phyloP scores from a whole-genome alignment of 2,329 filamentous ascomycete genomes.

The Juglanconis sp. region DNA sequence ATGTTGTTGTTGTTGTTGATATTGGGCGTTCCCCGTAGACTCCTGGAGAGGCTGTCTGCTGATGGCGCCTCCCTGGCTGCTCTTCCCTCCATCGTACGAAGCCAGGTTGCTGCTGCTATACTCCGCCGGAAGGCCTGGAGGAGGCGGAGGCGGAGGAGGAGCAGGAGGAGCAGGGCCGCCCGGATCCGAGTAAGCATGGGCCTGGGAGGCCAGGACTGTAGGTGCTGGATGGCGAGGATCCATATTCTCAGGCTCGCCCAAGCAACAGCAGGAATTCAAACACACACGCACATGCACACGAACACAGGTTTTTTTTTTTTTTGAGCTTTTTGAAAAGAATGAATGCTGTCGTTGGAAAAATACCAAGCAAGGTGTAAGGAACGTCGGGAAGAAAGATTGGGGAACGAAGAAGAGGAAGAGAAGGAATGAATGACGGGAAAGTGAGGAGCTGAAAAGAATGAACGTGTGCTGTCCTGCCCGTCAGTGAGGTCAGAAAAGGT shows the following conservation, averaged over 20 bases:
- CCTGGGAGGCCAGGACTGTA: slow-evolving; percentile 45
- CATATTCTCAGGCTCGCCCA: slow-evolving; percentile 27
- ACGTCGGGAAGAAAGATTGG: slow-evolving; percentile 23
- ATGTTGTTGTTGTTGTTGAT: slow-evolving; percentile 19
- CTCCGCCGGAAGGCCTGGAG: slow-evolving; percentile 5
- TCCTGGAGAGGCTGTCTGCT: slow-evolving; percentile 48
- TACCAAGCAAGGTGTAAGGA: slow-evolving; percentile 42
- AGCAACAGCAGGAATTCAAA: slow-evolving; percentile 29
- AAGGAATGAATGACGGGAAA: slow-evolving; percentile 16
- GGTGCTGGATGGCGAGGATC: slow-evolving; percentile 37
- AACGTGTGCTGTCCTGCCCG: not conserved
- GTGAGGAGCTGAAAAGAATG: not conserved
- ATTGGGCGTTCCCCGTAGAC: slow-evolving; percentile 50
- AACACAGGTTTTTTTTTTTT: not conserved
- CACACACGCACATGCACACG: slow-evolving; percentile 1
- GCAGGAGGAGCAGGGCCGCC: slow-evolving; percentile 36
- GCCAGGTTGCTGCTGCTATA: slow-evolving; percentile 1
- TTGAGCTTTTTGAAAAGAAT: slow-evolving; percentile 22
- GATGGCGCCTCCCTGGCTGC: not conserved
- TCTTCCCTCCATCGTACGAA: slow-evolving; percentile 3
- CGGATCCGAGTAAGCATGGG: slow-evolving; percentile 40
- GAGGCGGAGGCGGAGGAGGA: not conserved
- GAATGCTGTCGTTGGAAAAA: slow-evolving; percentile 18
- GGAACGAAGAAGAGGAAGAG: slow-evolving; percentile 8
- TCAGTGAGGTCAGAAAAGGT: not conserved